Percentiles rank a stretch among this genome's conserved stretches.
Conservation (phyloP, 768 basidiomycete species). For the Lanmaoa rubissima region DNA sequence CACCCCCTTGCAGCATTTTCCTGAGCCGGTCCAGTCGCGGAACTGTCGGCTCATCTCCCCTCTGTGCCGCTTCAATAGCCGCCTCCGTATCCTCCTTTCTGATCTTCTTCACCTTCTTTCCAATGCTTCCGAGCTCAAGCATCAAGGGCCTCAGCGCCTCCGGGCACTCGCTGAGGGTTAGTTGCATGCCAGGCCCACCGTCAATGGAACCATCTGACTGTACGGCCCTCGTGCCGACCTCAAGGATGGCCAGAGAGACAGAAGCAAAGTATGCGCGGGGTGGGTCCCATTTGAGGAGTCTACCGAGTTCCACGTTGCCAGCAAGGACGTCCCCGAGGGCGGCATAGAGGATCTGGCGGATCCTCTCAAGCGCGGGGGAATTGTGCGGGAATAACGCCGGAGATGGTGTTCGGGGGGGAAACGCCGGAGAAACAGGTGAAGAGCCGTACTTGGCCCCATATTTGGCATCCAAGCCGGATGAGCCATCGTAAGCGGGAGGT, state of each 20-base stretch:
- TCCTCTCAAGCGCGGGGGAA: conserved; percentile 64
- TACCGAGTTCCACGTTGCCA: conserved; percentile 49
- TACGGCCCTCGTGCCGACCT: conserved; percentile 54
- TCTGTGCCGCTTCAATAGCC: conserved; percentile 43
- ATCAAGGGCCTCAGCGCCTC: conserved; percentile 65
- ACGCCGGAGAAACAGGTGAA: conserved; percentile 20
- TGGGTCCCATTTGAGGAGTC: conserved; percentile 58
- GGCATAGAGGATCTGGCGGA: conserved; percentile 86
- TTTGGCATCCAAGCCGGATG: conserved; percentile 19
- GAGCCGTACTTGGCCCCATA: conserved; percentile 5
- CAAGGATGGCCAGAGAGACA: conserved; percentile 70
- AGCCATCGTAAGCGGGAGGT: conserved; percentile 60
- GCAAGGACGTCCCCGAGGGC: conserved; percentile 71
- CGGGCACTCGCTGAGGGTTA: conserved; percentile 65
- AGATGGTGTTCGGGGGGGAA: conserved; percentile 41
- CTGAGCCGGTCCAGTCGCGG: conserved; percentile 60
- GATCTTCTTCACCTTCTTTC: conserved; percentile 46
- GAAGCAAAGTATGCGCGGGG: conserved; percentile 77
- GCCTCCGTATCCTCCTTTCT: conserved; percentile 51
- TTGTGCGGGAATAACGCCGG: conserved; percentile 43
- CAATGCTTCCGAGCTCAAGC: conserved; percentile 57
- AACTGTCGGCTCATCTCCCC: conserved; percentile 34
- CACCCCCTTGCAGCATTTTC: conserved; percentile 56
- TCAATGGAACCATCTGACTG: conserved; percentile 48
- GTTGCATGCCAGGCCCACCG: conserved; percentile 47